A percentile compares a stretch with the other conserved stretches of the same genome.
Conservation (phyloP, 345 rosid genomes). For the Cardamine resedifolia region DNA sequence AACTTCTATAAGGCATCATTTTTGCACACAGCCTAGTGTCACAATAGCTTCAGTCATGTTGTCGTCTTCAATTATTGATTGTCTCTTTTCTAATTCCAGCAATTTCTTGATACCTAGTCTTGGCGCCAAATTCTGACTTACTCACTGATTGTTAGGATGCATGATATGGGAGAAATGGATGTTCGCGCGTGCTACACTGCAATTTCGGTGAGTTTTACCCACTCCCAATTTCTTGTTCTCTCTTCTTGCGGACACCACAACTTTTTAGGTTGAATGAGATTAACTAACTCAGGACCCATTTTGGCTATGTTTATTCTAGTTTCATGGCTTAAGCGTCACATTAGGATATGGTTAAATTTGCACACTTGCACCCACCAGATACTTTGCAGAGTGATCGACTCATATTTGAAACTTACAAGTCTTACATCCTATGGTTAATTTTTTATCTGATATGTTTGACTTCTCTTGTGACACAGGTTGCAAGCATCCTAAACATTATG, state of each 20-base stretch:
- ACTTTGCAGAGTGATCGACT: neutral
- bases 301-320: conserved; percentile 3
- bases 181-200: conserved; percentile 97
- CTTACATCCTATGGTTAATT: conserved; percentile 1
- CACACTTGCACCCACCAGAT: neutral
- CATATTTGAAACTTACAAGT: conserved; percentile 1
- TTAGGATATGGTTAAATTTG: conserved; percentile 2
- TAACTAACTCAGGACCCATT: conserved; percentile 7
- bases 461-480: conserved; percentile 52
- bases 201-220: conserved; percentile 60
- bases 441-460: conserved; percentile 11
- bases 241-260: neutral
- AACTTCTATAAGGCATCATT: neutral
- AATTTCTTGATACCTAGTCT: neutral
- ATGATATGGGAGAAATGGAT: conserved; percentile 92
- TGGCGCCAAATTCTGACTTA: conserved; percentile 3
- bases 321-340: conserved; percentile 5
- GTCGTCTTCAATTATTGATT: neutral
- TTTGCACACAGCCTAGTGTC: neutral
- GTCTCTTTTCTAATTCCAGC: neutral
- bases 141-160: conserved; percentile 63
- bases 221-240: neutral
- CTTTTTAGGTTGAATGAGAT: neutral
- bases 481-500: conserved; percentile 78
- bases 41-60: conserved; percentile 18